Base-by-base conservation (phyloP, 108 stramenopile genomes). In the Nitzschia inconspicua region DNA sequence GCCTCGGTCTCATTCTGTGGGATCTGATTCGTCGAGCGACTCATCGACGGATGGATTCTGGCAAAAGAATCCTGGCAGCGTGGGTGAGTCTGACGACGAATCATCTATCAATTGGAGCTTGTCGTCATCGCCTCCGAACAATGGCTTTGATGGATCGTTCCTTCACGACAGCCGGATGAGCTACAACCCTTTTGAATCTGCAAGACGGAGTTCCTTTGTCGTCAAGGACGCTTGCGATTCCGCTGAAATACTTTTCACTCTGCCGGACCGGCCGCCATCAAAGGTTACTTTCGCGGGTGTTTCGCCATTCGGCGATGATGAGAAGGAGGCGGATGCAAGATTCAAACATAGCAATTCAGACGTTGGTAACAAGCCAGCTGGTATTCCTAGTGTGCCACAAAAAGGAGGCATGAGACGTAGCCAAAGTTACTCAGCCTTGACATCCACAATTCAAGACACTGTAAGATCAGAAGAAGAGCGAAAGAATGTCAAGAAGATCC, bases 371-470 rank as follows among this genome's bases (percentile, higher is more conserved):
- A 13, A 18, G 19, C 5, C 16, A 31, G 11, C 27, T 9, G 37
- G 31, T 47, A 7, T n/a, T 3, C 8, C 14, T 27, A 47, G 29
- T 18, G 5, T 31, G 59, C 29, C 39, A 6, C 29, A 31, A 18
- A 19, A 44, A 11, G 13, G 29, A 9, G 48, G 47, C 28, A 68
- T 75, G 60, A 44, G 39, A n/a, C 60, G 77, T 26, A 64, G 65
- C 31, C 60, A 66, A 43, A 83, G 82, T 31, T 87, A 83, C 65
- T 80, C 86, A 19, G 83, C 76, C 7, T 65, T 84, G 47, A 78
- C 83, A 30, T 57, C 64, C 16, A 62, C 65, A 14, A 30, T 52
- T 55, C 51, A 28, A 36, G 53, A 50, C 24, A 41, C 40, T 32
- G n/a, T 22, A 58, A 32, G 56, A 4, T 10, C 47, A 31, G 43